Evolutionary conservation across 1,284 basidiomycete genomes (phyloP).

Genomic region (Grifola frondosa): DNA sequence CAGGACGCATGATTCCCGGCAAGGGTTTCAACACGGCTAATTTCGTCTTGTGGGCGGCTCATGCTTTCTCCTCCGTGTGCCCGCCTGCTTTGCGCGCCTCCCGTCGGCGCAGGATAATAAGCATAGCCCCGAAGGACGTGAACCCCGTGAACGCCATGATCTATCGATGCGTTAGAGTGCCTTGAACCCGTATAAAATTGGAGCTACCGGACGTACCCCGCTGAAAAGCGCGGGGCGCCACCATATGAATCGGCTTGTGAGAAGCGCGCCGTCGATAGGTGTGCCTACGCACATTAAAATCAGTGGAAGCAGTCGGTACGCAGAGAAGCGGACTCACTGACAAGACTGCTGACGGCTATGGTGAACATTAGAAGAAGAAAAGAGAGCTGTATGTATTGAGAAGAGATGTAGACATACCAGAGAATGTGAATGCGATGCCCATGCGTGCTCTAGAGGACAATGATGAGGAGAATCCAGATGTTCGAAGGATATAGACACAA

Average conservation of each 20-base stretch:
- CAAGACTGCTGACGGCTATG: conserved; percentile 15
- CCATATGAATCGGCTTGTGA: conserved; percentile 16
- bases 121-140: conserved; percentile 2
- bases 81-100: not conserved
- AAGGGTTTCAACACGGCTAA: no score
- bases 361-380: not conserved
- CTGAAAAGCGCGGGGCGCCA: conserved; percentile 19
- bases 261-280: conserved; percentile 18
- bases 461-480: not conserved
- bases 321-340: conserved; percentile 4
- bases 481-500: not conserved
- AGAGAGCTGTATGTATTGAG: not conserved
- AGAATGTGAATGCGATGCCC: conserved; percentile 18
- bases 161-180: not conserved
- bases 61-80: not conserved
- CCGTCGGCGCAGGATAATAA: conserved; percentile 8
- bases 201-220: conserved; percentile 13
- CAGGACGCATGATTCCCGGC: no score
- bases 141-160: conserved; percentile 9
- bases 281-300: conserved; percentile 4
- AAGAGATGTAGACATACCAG: conserved; percentile 3
- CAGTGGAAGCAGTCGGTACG: not conserved
- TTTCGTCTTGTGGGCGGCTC: no score
- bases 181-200: not conserved
- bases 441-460: conserved; percentile 10